Evolutionary conservation across 768 basidiomycete species (phyloP).

Genomic region (Trametes punicea): DNA sequence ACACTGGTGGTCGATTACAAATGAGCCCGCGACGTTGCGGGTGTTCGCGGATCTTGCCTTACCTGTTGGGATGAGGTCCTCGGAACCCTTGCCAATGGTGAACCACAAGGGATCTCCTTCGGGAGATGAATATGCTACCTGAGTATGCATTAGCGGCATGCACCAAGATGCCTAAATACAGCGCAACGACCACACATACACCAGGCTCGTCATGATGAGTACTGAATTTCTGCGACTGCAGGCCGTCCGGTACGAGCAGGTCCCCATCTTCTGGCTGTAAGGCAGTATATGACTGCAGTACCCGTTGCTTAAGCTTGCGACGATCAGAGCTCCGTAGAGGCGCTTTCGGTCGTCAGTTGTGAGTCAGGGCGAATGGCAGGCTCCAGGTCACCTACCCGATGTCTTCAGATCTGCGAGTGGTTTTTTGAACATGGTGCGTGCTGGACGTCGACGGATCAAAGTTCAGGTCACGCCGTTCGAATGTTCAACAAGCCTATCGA

Average conservation of each 20-base stretch:
- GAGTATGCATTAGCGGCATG: background rate
- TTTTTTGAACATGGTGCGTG: slow-evolving; percentile 77
- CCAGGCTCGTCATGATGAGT: slow-evolving; percentile 65
- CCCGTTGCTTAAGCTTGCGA: slow-evolving; percentile 63
- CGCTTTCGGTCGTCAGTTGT: slow-evolving; percentile 31
- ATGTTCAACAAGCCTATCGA: background rate
- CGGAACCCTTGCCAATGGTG: slow-evolving; percentile 60
- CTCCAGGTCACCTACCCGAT: slow-evolving; percentile 37
- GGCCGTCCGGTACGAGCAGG: slow-evolving; percentile 68
- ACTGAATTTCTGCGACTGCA: slow-evolving; percentile 62
- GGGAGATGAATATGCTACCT: slow-evolving; percentile 63
- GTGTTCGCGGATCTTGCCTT: background rate
- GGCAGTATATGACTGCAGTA: slow-evolving; percentile 45
- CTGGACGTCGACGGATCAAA: no score
- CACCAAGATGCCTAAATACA: background rate
- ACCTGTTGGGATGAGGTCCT: slow-evolving; percentile 72
- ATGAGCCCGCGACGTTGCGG: background rate
- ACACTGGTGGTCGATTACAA: slow-evolving; percentile 42
- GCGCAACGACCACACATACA: slow-evolving; percentile 38
- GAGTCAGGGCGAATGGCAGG: background rate
- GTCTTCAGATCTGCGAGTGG: slow-evolving; percentile 66
- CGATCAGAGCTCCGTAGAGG: slow-evolving; percentile 73
- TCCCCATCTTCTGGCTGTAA: slow-evolving; percentile 58
- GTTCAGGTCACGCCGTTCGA: background rate
- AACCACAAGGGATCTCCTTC: slow-evolving; percentile 81